Conservation (phyloP, 306 rosid genomes). For the Begonia fuchsioides region DNA sequence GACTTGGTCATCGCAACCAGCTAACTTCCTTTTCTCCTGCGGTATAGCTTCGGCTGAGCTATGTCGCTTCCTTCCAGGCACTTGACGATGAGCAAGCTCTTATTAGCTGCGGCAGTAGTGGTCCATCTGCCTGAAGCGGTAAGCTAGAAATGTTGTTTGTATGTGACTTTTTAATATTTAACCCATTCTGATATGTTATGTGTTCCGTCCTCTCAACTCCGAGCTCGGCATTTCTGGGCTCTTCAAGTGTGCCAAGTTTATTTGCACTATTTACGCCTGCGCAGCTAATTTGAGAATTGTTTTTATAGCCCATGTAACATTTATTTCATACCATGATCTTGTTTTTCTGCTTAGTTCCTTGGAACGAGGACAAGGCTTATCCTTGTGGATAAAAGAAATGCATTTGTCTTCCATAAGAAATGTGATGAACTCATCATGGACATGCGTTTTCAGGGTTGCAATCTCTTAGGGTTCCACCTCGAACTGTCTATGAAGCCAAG, state of each 20-base stretch:
- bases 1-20: background rate
- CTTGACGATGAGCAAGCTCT: conserved; percentile 24
- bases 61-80: conserved; percentile 22
- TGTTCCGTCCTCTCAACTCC: too few relatives aligned
- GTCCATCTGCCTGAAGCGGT: conserved; percentile 24
- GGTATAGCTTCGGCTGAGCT: conserved; percentile 24
- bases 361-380: too few relatives aligned
- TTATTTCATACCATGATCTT: too few relatives aligned
- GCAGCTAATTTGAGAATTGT: too few relatives aligned
- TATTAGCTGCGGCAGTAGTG: conserved; percentile 3
- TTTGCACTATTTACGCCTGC: too few relatives aligned
- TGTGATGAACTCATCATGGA: conserved; percentile 13
- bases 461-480: conserved; percentile 69
- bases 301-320: too few relatives aligned
- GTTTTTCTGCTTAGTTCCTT: too few relatives aligned
- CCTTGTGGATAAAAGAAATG: too few relatives aligned
- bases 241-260: too few relatives aligned
- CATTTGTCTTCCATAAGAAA: too few relatives aligned
- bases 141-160: conserved; percentile 13
- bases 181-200: background rate
- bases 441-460: conserved; percentile 56
- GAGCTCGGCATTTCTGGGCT: too few relatives aligned
- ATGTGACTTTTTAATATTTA: background rate
- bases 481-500: conserved; percentile 57
- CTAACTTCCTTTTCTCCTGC: background rate